Conservation (phyloP, 148 eudicot genomes). For the Chenopodium album region DNA sequence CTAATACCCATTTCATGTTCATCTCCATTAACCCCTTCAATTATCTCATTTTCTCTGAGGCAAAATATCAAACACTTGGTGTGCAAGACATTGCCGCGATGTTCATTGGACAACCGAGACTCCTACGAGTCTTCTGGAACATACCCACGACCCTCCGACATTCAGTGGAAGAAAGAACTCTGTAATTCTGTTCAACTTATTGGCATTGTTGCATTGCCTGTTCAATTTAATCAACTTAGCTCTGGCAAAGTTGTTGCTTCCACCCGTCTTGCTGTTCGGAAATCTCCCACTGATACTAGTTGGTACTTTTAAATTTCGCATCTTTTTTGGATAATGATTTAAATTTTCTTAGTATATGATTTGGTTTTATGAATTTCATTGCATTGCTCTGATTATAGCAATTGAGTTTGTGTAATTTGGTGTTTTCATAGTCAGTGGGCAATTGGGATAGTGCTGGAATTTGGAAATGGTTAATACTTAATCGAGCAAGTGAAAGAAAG, state of each 20-base stretch:
- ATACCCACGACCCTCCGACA: conserved; percentile 59
- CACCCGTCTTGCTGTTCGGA: conserved; percentile 67
- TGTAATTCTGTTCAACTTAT: conserved; percentile 72
- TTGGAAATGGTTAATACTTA: not conserved
- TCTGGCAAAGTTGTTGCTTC: conserved; percentile 72
- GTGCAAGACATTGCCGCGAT: conserved; percentile 32
- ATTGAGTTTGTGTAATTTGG: not conserved
- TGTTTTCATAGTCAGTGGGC: not conserved
- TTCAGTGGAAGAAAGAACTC: conserved; percentile 80
- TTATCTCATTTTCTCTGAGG: conserved; percentile 24
- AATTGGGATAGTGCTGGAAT: not conserved
- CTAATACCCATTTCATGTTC: conserved; percentile 3
- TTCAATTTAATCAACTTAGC: conserved; percentile 55
- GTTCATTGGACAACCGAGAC: conserved; percentile 37
- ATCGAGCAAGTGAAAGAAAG: not conserved
- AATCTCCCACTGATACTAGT: conserved; percentile 48
- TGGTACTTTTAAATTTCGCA: conserved; percentile 41
- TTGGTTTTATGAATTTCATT: not conserved
- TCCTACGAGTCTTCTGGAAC: conserved; percentile 9
- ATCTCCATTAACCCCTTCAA: not conserved
- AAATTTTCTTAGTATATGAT: not conserved
- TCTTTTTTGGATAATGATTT: not conserved
- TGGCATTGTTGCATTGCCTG: conserved; percentile 55
- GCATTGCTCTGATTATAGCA: too few relatives aligned
- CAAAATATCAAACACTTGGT: conserved; percentile 37